Evolutionary conservation across 2,329 filamentous ascomycete species (phyloP).

Genomic region (Lachnum nothofagi): DNA sequence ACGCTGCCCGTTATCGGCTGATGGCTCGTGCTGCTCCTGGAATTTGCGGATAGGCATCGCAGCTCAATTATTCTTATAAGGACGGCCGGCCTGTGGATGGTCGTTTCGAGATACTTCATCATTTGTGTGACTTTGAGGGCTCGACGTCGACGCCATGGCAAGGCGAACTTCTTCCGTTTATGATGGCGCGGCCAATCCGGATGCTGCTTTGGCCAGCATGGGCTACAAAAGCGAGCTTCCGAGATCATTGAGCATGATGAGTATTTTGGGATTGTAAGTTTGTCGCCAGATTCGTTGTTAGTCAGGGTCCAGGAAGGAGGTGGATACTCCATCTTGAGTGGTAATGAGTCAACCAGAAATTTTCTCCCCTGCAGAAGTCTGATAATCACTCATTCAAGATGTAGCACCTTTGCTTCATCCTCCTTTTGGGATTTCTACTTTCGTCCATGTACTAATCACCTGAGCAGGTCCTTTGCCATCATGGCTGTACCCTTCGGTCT

Average conservation of each 20-base stretch:
- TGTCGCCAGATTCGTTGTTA: neutral
- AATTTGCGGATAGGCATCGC: too few relatives aligned
- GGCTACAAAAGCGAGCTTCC: slow-evolving; percentile 64
- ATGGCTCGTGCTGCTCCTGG: slow-evolving; percentile 5
- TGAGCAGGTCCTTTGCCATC: slow-evolving; percentile 60
- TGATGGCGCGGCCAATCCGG: slow-evolving; percentile 18
- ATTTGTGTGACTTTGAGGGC: too few relatives aligned
- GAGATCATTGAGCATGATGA: slow-evolving; percentile 63
- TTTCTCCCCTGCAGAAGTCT: too few relatives aligned
- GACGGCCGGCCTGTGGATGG: too few relatives aligned
- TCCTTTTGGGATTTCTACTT: too few relatives aligned
- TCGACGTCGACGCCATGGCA: slow-evolving; percentile 4
- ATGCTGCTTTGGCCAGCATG: slow-evolving; percentile 36
- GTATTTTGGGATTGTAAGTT: slow-evolving; percentile 51
- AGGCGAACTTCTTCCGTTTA: slow-evolving; percentile 7
- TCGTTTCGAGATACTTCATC: too few relatives aligned
- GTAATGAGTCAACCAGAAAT: neutral
- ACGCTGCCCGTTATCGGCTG: slow-evolving; percentile 17
- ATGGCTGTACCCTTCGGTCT: slow-evolving; percentile 54
- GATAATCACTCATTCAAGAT: too few relatives aligned
- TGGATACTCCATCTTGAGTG: neutral
- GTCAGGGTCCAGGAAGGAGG: neutral
- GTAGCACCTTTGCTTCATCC: too few relatives aligned
- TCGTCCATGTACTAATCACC: slow-evolving; percentile 22
- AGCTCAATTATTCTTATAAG: too few relatives aligned